Conservation (phyloP, 352 stramenopile genomes). For the Pythium volutum region DNA sequence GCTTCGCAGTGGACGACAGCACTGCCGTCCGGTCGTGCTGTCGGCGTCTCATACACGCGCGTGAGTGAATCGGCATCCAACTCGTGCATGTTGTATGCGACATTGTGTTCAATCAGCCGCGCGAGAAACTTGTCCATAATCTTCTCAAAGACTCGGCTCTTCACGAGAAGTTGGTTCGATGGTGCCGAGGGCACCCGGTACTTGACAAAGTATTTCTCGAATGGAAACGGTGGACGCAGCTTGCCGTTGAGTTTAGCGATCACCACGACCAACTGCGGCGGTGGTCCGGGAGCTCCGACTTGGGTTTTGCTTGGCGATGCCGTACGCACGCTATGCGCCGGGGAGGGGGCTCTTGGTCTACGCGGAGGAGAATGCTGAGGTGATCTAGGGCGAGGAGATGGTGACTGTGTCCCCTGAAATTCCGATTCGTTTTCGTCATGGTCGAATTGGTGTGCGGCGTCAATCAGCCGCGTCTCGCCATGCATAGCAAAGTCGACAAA, state of each 20-base stretch:
- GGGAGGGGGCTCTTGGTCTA: constrained; percentile 12
- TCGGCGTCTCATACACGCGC: constrained; percentile 6
- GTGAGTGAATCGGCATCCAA: constrained; percentile 52
- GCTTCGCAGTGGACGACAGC: constrained; percentile 40
- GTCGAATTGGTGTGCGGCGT: constrained; percentile 10
- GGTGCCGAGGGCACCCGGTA: constrained; percentile 31
- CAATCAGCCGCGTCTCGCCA: constrained; percentile 38
- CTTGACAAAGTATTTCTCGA: constrained; percentile 77
- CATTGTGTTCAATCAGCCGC: constrained; percentile 43
- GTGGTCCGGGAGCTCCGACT: not conserved
- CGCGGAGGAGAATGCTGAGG: constrained; percentile 6
- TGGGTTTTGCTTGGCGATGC: constrained; percentile 3
- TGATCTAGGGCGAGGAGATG: not conserved
- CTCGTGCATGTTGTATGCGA: constrained; percentile 66
- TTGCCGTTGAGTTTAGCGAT: constrained; percentile 50
- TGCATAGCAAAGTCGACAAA: constrained; percentile 65
- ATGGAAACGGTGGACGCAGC: constrained; percentile 50
- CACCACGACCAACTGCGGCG: constrained; percentile 24
- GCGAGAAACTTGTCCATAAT: constrained; percentile 76
- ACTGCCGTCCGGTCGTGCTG: not conserved
- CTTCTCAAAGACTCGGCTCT: constrained; percentile 64
- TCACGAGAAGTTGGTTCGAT: constrained; percentile 35
- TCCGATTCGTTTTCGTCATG: not conserved
- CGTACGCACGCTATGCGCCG: constrained; percentile 10
- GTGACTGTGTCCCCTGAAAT: not conserved